Base-by-base conservation (phyloP, 2,329 filamentous ascomycete genomes). In the Cladobotryum protrusum region DNA sequence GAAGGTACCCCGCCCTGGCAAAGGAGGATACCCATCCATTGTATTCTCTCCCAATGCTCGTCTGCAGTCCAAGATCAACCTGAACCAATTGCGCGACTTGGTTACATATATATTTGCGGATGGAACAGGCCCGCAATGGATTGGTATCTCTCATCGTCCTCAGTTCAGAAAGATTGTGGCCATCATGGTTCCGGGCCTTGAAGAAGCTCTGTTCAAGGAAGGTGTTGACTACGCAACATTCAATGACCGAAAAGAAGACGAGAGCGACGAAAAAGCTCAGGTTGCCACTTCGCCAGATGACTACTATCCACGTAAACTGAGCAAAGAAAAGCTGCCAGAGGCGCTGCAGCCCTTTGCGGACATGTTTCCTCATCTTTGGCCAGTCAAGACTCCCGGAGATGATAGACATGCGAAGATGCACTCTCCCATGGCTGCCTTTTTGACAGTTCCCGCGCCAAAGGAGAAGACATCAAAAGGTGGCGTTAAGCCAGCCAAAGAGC, bases 281-380 rank as follows among this genome's bases (percentile, higher is more conserved):
- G 56, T 67, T 13, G 54, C 61, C n/a, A 72, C 71, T 2, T 74
- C 74, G 2, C 78, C 78, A 1, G 81, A 85, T 57, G 76, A 81
- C 58, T 83, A 79, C 63, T 79, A 81, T 59, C 83, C 81, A 1
- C 74, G 73, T 15, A 59, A 68, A 15, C 69, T 86, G 20, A 69
- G 72, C 35, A 70, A 70, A 50, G 75, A 79, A 2, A 66, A 68
- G 19, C 65, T 85, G 18, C 74, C 82, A 1, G 64, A 72, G 17
- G 72, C 76, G 11, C 60, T 89, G 35, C 73, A 81, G 62, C 82
- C 84, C 1, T 80, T 96, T 52, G 83, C 86, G 37, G 81, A 88
- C 52, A 87, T 96, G 64, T 97, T 99, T 57, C 76, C 83, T 8
- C 86, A 93, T 60, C 72, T 96, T 36, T 96, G 93, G 90, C 92